phyloP scores from a whole-genome alignment of 768 basidiomycete genomes.

The Boletellus ananiceps region DNA sequence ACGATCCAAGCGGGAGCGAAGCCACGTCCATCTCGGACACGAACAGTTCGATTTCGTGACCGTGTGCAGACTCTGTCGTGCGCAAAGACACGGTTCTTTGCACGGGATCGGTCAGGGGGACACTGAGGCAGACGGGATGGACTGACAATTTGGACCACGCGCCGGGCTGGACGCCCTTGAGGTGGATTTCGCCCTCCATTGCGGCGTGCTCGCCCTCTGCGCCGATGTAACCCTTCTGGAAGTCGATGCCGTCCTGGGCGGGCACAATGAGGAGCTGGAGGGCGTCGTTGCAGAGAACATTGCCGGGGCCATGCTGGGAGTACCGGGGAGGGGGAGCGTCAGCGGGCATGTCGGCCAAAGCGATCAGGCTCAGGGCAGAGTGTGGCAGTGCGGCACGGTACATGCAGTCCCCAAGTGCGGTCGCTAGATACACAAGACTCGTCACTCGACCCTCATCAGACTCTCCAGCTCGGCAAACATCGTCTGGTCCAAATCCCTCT shows the following conservation, averaged over 20 bases:
- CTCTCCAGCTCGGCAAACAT: constrained; percentile 81
- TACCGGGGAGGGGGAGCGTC: constrained; percentile 60
- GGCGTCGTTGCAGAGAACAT: constrained; percentile 18
- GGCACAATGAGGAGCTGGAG: constrained; percentile 75
- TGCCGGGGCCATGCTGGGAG: constrained; percentile 43
- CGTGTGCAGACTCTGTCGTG: constrained; percentile 60
- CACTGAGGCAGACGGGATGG: constrained; percentile 9
- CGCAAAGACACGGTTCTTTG: constrained; percentile 61
- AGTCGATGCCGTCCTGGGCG: constrained; percentile 61
- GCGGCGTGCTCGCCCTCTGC: constrained; percentile 79
- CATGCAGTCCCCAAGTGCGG: too few relatives aligned
- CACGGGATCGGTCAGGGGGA: constrained; percentile 10
- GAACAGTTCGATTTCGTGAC: constrained; percentile 63
- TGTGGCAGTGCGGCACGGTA: too few relatives aligned
- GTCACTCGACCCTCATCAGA: constrained; percentile 60
- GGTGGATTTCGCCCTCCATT: constrained; percentile 82
- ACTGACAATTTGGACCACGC: constrained; percentile 72
- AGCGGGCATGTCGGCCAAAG: constrained; percentile 21
- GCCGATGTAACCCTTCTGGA: constrained; percentile 84
- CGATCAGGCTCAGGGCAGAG: too few relatives aligned
- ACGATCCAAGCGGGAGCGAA: constrained; percentile 36
- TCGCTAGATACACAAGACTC: neutral
- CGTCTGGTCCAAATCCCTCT: constrained; percentile 66
- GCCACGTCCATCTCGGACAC: constrained; percentile 54
- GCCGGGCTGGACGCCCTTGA: constrained; percentile 61